phyloP scores from a whole-genome alignment of 1,284 basidiomycete genomes.

The Calocybe gambosa region DNA sequence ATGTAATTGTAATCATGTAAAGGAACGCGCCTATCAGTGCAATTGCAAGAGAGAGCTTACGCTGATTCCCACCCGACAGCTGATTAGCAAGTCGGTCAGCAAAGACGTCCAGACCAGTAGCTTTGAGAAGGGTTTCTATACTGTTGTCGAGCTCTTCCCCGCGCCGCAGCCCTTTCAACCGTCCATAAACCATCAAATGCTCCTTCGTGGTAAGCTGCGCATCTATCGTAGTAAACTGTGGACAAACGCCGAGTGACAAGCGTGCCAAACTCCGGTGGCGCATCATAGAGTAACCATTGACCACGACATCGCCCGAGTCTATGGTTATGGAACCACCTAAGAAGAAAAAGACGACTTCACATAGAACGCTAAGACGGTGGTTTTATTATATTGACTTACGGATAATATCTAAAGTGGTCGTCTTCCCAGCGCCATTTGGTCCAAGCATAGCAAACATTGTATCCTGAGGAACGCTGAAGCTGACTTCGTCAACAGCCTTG shows the following conservation, averaged over 20 bases:
- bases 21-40: conserved; percentile 60
- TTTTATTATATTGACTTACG: conserved; percentile 32
- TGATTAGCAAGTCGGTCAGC: conserved; percentile 66
- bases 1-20: not conserved
- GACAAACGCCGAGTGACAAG: conserved; percentile 69
- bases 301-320: conserved; percentile 59
- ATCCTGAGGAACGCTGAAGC: conserved; percentile 57
- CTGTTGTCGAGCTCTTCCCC: conserved; percentile 47
- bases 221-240: conserved; percentile 80
- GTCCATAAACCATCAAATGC: conserved; percentile 63
- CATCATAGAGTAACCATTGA: conserved; percentile 59
- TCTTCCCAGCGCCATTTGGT: conserved; percentile 80
- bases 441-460: conserved; percentile 74
- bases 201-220: conserved; percentile 70
- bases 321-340: conserved; percentile 57
- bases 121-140: conserved; percentile 52
- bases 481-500: conserved; percentile 68
- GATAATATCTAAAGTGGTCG: conserved; percentile 72
- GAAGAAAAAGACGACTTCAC: not conserved
- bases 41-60: conserved; percentile 73
- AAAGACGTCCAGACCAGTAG: conserved; percentile 55
- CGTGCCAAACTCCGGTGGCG: conserved; percentile 54
- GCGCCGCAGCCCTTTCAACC: conserved; percentile 57
- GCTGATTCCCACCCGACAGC: conserved; percentile 75
- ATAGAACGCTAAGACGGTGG: no score